Evolutionary conservation across 225 moss, liverwort and hornwort species (phyloP).

Genomic region (Asterella californica): DNA sequence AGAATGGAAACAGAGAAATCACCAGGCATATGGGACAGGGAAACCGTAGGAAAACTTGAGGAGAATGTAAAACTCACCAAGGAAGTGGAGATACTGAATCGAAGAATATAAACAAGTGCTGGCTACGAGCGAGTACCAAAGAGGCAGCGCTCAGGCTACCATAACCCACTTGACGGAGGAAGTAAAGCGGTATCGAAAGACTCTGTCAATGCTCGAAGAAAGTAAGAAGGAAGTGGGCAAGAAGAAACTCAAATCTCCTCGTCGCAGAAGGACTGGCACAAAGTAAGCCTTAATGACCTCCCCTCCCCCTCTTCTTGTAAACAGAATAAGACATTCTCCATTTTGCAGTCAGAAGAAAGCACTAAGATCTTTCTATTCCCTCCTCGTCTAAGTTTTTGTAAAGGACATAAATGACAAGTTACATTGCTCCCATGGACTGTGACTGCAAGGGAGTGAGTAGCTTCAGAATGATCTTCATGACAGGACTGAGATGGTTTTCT

Average conservation of each 20-base stretch:
- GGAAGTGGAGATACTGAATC: constrained; percentile 25
- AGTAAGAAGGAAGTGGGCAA: not conserved
- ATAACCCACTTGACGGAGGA: constrained; percentile 24
- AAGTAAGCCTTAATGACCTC: constrained; percentile 1
- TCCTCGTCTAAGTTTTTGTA: not conserved
- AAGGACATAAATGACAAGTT: not conserved
- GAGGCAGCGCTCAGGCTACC: constrained; percentile 19
- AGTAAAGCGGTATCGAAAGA: constrained; percentile 18
- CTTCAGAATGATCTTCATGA: not conserved
- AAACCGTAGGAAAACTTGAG: constrained; percentile 27
- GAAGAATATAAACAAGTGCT: constrained; percentile 26
- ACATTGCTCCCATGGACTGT: not conserved
- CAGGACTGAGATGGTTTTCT: not conserved
- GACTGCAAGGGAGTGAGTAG: no score
- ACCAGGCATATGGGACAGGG: constrained; percentile 23
- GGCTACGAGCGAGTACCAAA: constrained; percentile 31
- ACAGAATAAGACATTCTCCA: not conserved
- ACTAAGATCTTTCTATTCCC: not conserved
- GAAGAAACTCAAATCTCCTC: not conserved
- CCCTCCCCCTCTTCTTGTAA: not conserved
- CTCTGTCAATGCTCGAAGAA: constrained; percentile 20
- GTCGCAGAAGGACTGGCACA: not conserved
- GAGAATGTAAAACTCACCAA: constrained; percentile 31
- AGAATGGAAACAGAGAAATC: not conserved
- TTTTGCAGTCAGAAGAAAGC: not conserved